Evolutionary conservation across 2,329 filamentous ascomycete species (phyloP), one percentile per base, ranked within the genome.

Genomic region (Aureobasidium musti): DNA sequence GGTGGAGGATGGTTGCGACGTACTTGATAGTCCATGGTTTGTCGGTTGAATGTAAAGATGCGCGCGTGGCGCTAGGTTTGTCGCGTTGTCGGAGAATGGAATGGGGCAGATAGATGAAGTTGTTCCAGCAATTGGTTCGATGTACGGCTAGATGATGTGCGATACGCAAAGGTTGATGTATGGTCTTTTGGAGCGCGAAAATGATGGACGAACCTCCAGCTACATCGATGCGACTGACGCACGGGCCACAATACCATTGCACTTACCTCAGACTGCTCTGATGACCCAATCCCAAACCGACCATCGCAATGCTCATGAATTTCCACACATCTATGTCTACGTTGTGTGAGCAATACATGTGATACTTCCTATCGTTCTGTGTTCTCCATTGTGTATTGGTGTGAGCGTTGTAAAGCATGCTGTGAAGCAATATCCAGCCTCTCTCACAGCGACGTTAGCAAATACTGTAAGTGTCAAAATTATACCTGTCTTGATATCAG

Each of bases 11-110:
- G 17, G 41, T 39, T 23, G 49, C 3, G 39, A 50, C 73, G 66
- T 76, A 82, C 82, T 76, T 83, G 82, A 68, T 82, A 84, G 76
- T 84, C 82, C 82, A 84, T 84, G 60, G 4, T 70, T 33, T 45
- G 33, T 14, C 5, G 61, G 19, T 23, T 10, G 13, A 26, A 33
- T 39, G 26, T 49, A 26, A 28, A 21, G 45, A 50, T 52, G 30
- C 49, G 61, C 49, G 61, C 49, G 47, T 23, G 2, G 26, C 37
- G 39, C 49, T 47, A 50, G 21, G 23, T 28, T 1, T 39, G 35
- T 52, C 23, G 59, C 33, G 14, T 43, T n/a, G 26, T 30, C 11
- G 28, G 28, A 19, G 35, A 3, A 11, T 4, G 5, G 5, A 4
- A 49, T 17, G 10, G n/a, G 8, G 43, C 3, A 49, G 35, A 26